These are phyloP conservation scores for Cryoendolithus antarcticus DNA, from an alignment of 2,329 filamentous ascomycete genomes.

Conservation along the genomic window DNA sequence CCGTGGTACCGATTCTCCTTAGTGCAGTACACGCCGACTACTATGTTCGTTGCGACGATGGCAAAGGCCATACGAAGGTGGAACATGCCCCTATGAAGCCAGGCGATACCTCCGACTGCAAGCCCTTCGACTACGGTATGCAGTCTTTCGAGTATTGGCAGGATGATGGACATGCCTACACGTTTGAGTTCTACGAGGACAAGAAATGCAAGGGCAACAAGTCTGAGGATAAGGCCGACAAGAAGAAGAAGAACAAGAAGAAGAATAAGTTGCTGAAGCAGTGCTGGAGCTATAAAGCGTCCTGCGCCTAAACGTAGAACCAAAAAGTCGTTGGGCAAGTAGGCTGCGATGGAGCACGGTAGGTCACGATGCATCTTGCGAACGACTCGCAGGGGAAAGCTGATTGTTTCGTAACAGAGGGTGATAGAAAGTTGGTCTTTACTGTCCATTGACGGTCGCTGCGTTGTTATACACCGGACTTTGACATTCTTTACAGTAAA, in stretches of 20 bases:
- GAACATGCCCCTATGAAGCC: background rate
- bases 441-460: too few species aligned
- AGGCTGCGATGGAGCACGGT: too few species aligned
- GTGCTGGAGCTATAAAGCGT: conserved; percentile 1
- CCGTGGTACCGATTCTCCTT: background rate
- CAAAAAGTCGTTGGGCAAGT: too few species aligned
- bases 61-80: background rate
- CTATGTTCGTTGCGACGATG: background rate
- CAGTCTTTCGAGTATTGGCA: conserved; percentile 1
- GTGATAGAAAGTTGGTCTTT: too few species aligned
- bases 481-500: too few species aligned
- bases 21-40: conserved; percentile 1
- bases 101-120: background rate
- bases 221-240: background rate
- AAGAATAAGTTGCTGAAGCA: background rate
- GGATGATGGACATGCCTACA: background rate
- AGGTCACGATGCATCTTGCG: too few species aligned
- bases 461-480: too few species aligned
- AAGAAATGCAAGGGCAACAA: background rate
- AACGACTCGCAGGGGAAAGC: too few species aligned
- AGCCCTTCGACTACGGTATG: conserved; percentile 1
- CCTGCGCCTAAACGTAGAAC: background rate
- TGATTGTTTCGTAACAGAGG: too few species aligned
- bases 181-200: conserved; percentile 1
- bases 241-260: background rate